phyloP scores from a whole-genome alignment of 768 basidiomycete genomes.

The Tricholoma sp. region DNA sequence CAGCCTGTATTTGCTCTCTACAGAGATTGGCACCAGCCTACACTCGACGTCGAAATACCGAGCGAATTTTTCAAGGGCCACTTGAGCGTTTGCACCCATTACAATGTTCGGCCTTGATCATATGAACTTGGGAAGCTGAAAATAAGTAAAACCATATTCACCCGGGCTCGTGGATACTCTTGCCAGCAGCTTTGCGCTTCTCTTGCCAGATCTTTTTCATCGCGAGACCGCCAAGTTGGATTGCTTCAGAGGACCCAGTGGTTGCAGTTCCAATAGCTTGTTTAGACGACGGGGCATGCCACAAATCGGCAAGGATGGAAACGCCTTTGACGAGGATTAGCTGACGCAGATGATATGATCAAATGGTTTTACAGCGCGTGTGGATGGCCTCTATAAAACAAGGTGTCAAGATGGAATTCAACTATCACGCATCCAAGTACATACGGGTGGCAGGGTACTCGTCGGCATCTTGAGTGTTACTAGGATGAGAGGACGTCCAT shows the following conservation, averaged over 20 bases:
- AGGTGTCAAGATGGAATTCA: background rate
- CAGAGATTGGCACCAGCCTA: slow-evolving; percentile 45
- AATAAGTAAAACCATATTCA: slow-evolving; percentile 16
- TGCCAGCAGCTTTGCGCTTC: slow-evolving; percentile 57
- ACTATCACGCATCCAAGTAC: slow-evolving; percentile 12
- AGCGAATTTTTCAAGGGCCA: slow-evolving; percentile 69
- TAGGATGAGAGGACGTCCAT: background rate
- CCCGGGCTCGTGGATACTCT: slow-evolving; percentile 78
- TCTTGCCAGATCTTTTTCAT: slow-evolving; percentile 73
- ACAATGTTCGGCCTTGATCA: slow-evolving; percentile 53
- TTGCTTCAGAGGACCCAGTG: slow-evolving; percentile 68
- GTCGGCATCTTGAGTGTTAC: slow-evolving; percentile 33
- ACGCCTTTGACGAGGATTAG: slow-evolving; percentile 24
- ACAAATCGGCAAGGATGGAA: slow-evolving; percentile 54
- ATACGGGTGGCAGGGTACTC: slow-evolving; percentile 65
- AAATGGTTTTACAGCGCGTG: slow-evolving; percentile 17
- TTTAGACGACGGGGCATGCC: slow-evolving; percentile 63
- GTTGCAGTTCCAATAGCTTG: slow-evolving; percentile 68
- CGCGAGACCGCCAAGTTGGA: slow-evolving; percentile 70
- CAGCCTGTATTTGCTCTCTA: slow-evolving; percentile 49
- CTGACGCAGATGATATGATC: background rate
- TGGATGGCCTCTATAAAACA: slow-evolving; percentile 40
- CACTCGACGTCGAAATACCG: slow-evolving; percentile 69
- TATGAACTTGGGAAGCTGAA: background rate
- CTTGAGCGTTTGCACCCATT: slow-evolving; percentile 71